phyloP scores from a whole-genome alignment of 495 filamentous ascomycete genomes.

The Podospora bellae-mahoneyi region DNA sequence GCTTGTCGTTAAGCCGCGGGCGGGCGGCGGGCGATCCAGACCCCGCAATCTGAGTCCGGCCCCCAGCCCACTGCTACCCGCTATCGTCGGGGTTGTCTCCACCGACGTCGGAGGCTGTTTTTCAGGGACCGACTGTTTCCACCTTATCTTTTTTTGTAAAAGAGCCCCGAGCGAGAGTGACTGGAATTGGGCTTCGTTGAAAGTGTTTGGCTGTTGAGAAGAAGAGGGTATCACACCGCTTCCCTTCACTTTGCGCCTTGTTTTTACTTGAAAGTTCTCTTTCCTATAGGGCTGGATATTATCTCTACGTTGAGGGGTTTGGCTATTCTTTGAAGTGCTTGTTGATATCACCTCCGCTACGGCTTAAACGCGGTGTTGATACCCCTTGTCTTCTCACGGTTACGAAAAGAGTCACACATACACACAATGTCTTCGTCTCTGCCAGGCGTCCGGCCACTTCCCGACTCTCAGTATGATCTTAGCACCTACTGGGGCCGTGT shows the following conservation, averaged over 20 bases:
- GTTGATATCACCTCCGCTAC: background rate
- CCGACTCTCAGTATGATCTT: constrained; percentile 87
- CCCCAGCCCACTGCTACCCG: constrained; percentile 3
- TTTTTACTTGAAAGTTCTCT: background rate
- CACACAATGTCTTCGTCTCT: constrained; percentile 80
- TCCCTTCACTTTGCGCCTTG: constrained; percentile 12
- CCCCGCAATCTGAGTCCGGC: constrained; percentile 11
- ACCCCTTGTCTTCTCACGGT: background rate
- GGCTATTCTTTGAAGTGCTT: background rate
- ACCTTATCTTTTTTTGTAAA: background rate
- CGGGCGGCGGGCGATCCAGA: no score
- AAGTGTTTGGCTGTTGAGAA: background rate
- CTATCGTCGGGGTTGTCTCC: constrained; percentile 16
- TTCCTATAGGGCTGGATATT: background rate
- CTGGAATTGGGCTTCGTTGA: background rate
- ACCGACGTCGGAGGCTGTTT: constrained; percentile 25
- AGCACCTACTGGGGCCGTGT: constrained; percentile 94
- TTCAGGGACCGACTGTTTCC: constrained; percentile 14
- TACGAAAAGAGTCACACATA: constrained; percentile 10
- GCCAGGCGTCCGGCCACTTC: constrained; percentile 79
- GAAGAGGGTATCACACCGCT: constrained; percentile 16
- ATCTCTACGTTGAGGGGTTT: background rate
- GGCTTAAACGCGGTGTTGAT: background rate
- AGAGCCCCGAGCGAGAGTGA: no score
- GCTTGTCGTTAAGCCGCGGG: constrained; percentile 2